Conservation (phyloP, 139 green algal genomes). For the Medakamo hakoo region DNA sequence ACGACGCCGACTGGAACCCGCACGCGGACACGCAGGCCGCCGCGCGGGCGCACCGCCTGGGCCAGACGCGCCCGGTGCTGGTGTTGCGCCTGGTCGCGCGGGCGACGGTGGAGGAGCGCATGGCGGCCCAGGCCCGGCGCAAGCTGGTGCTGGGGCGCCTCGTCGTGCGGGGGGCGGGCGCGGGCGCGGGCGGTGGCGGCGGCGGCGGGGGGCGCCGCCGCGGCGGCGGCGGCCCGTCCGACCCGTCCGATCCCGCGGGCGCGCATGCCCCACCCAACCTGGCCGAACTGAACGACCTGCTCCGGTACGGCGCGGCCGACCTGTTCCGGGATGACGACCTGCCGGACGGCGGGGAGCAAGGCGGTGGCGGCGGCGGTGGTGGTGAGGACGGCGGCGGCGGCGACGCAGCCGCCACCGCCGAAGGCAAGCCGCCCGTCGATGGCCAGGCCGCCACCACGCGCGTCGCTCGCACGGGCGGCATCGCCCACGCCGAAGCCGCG, state of each 20-base stretch:
- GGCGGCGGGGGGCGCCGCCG: conserved; percentile 26
- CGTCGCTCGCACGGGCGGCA: no score
- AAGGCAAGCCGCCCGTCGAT: neutral
- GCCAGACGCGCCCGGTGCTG: conserved; percentile 21
- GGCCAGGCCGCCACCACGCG: neutral
- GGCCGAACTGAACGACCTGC: conserved; percentile 17
- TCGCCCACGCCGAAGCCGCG: neutral
- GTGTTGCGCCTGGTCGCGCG: neutral
- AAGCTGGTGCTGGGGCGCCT: conserved; percentile 28
- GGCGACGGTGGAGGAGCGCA: neutral
- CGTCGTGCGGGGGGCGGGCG: conserved; percentile 13
- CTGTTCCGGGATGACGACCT: conserved; percentile 21
- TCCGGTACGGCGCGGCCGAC: conserved; percentile 28
- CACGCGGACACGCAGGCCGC: conserved; percentile 43
- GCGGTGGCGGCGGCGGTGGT: neutral
- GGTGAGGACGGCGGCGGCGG: no score
- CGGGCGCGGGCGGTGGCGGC: conserved; percentile 14
- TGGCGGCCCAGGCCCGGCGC: neutral
- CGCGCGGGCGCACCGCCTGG: conserved; percentile 56
- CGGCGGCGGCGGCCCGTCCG: conserved; percentile 39
- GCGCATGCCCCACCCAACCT: no score
- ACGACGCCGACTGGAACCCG: conserved; percentile 61
- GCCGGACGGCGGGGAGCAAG: neutral
- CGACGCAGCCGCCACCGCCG: neutral
- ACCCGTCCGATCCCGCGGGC: conserved; percentile 26